phyloP scores from a whole-genome alignment of 192 early-diverging fungal species.

The Rhizoclosmatium globosum region DNA sequence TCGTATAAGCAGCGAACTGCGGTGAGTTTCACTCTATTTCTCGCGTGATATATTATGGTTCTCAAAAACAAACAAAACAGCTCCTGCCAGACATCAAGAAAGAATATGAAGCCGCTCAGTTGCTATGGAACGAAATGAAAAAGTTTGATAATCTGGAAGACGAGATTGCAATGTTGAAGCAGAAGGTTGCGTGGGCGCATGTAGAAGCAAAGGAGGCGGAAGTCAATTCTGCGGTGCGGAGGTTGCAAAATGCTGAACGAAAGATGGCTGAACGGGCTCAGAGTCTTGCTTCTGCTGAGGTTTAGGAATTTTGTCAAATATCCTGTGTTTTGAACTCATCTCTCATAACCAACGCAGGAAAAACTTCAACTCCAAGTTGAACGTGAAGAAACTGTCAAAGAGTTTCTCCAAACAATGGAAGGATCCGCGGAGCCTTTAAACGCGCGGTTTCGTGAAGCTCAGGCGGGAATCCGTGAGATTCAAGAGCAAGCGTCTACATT shows the following conservation, averaged over 20 bases:
- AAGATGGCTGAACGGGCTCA: not conserved
- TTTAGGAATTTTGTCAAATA: not conserved
- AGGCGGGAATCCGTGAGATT: not conserved
- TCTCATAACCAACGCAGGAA: constrained; percentile 1
- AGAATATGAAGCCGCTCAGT: constrained; percentile 70
- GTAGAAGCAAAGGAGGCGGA: constrained; percentile 63
- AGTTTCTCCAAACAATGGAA: constrained; percentile 5
- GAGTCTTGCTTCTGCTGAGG: not conserved
- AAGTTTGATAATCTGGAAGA: constrained; percentile 44
- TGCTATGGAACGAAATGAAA: constrained; percentile 60
- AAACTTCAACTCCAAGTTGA: not conserved
- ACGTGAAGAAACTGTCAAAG: not conserved
- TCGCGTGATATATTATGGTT: constrained; percentile 5
- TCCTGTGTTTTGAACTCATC: not conserved
- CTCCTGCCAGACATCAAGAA: constrained; percentile 76
- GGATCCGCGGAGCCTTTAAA: constrained; percentile 18
- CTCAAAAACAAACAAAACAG: constrained; percentile 39
- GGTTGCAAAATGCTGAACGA: not conserved
- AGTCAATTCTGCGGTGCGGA: not conserved
- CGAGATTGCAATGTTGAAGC: constrained; percentile 54
- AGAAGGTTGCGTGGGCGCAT: constrained; percentile 81
- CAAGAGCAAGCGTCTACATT: constrained; percentile 36
- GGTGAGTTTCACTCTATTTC: too few relatives aligned
- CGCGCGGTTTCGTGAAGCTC: not conserved
- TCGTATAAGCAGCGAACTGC: not conserved